These are phyloP conservation scores for Aspergillus wentii DNA, from an alignment of 495 filamentous ascomycete genomes.

Conservation along the genomic window DNA sequence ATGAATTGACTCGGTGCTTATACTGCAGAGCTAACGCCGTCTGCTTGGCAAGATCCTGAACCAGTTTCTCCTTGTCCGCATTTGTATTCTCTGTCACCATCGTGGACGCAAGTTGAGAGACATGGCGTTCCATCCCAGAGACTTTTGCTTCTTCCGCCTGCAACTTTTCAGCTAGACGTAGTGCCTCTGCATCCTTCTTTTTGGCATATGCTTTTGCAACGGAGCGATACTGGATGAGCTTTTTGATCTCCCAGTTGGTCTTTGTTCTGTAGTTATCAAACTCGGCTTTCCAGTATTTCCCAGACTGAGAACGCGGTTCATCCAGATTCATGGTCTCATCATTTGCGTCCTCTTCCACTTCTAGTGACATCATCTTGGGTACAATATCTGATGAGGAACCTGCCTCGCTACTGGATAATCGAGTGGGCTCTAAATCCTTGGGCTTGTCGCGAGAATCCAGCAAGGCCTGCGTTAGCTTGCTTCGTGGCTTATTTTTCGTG, in stretches of 20 bases:
- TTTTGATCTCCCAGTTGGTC: constrained; percentile 74
- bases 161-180: constrained; percentile 65
- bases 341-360: constrained; percentile 22
- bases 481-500: constrained; percentile 37
- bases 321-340: constrained; percentile 75
- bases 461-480: constrained; percentile 42
- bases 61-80: constrained; percentile 44
- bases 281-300: constrained; percentile 90
- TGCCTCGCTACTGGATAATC: constrained; percentile 7
- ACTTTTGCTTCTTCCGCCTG: constrained; percentile 57
- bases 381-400: constrained; percentile 10
- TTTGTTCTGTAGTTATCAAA: constrained; percentile 77
- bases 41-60: constrained; percentile 59
- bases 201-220: constrained; percentile 84
- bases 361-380: constrained; percentile 1
- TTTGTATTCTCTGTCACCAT: constrained; percentile 43
- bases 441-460: constrained; percentile 40
- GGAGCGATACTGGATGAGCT: constrained; percentile 72
- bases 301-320: constrained; percentile 77
- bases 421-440: constrained; percentile 13
- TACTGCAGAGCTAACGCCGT: constrained; percentile 64
- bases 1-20: constrained; percentile 58
- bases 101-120: constrained; percentile 56
- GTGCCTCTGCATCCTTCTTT: constrained; percentile 79
- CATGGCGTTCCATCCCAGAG: constrained; percentile 46